Base-by-base conservation (phyloP, 2,329 filamentous ascomycete species). In the Pyrenophora teres region DNA sequence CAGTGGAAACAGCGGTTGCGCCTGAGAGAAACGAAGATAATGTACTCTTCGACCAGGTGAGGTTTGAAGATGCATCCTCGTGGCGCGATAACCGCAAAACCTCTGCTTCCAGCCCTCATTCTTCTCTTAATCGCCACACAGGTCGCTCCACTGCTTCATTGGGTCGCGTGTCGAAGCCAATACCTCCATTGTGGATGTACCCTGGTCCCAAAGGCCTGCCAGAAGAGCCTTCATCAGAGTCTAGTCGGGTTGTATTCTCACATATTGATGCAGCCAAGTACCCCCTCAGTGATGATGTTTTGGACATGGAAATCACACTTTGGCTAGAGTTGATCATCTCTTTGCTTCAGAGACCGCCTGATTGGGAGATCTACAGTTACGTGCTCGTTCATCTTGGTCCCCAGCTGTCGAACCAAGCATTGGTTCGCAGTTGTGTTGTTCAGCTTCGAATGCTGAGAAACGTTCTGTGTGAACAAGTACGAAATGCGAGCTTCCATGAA, bases 301-400 rank as follows among this genome's bases (percentile, higher is more conserved):
- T 76, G 2, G 74, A 81, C 6, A 75, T 91, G 46, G 81, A 68
- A 55, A 69, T 68, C 12, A 71, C 67, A 13, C 42, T 69, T 35
- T 96, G 91, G 89, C 80, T 96, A n/a, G 88, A 92, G 57, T 81
- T 86, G 9, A 80, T 95, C 32, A 83, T 90, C 21, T 80, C 81
- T n/a, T 77, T 94, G n/a, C 76, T 96, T 37, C 85, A 88, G 59
- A 82, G 86, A 48, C 88, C 87, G 35, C 83, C 85, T 40, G 87
- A 94, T 56, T 97, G 93, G 92, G 92, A 97, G 69, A 79, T 96
- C 1, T 96, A 96, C 78, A 93, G 90, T 73, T 97, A 93, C 69
- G 83, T 93, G 15, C 79, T 99, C 25, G 89, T 91, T 5, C 90
- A 96, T 71, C 78, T 97, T 8, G 89, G 91, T 1, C 88, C 90